Base-by-base conservation (phyloP, 305 asterid genomes). In the Petunia hybrid region DNA sequence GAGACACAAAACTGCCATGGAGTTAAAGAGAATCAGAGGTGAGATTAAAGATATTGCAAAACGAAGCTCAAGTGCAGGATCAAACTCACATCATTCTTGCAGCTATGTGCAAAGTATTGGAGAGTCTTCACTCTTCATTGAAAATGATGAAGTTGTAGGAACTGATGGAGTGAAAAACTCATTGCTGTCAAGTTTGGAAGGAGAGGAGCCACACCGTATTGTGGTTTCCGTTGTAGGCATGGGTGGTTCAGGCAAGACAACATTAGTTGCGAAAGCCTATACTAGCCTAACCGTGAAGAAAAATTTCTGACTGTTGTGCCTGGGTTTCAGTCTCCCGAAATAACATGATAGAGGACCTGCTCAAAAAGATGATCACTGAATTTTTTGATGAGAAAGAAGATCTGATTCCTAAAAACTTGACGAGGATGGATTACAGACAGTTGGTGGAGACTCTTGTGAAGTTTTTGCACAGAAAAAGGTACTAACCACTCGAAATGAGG, bases 241-340 rank as follows among this genome's bases (percentile, higher is more conserved):
- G 85, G 85, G 81, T 12, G 85, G 85, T 62, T 77, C 77, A 6
- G 85, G 85, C 41, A 82, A 82, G 78, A 77, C 82, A 48, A 82
- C 85, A 35, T 73, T 82, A 42, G 82, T 71, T 6, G 66, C 81
- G 63, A 82, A 77, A 67, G 78, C 51, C 12, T 82, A 57, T 55
- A 77, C 53, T 22, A 67, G 76, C 77, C 70, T n/a, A 46, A 41
- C 62, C 6, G 66, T 77, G 39, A 77, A 8, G 51, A 68, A 12
- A 63, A 70, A 82, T 46, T 82, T 82, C 16, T 22, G 78, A 82
- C 3, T 82, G 82, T 53, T 77, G 64, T 66, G 82, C 82, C 22
- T 82, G 85, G 85, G 81, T 82, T 57, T 56, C 59, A 2, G 66
- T 82, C 16, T 77, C 85, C 46, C 77, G 55, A 45, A 66, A 56